A percentile compares a stretch with the other conserved stretches of the same genome.
These are phyloP conservation scores for Solanum hybrid DNA, from an alignment of 305 asterid genomes.

Conservation along the genomic window DNA sequence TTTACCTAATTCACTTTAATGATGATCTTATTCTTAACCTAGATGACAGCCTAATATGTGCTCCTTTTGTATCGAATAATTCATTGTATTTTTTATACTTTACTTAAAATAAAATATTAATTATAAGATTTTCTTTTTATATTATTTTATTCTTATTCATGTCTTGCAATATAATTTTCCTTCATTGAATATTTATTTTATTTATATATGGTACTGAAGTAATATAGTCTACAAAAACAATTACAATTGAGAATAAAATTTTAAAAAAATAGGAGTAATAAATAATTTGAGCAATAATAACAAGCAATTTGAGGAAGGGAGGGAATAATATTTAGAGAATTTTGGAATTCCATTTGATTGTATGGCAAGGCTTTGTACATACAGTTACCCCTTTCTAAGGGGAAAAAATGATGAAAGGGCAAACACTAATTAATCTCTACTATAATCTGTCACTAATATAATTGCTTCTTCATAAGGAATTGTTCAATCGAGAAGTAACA, in stretches of 20 bases:
- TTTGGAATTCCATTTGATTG: neutral
- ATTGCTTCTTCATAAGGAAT: neutral
- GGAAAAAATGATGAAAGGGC: neutral
- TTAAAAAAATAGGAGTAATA: no score
- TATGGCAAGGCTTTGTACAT: neutral
- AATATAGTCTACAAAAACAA: no score
- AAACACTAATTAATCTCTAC: neutral
- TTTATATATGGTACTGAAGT: neutral
- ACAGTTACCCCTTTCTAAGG: neutral
- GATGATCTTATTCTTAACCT: neutral
- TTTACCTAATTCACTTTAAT: neutral
- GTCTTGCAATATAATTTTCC: no score
- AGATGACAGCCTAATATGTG: neutral
- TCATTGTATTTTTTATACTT: no score
- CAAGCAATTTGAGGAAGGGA: neutral
- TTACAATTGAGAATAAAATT: no score
- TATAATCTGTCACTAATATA: neutral
- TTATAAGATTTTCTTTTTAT: no score
- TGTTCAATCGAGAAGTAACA: conserved; percentile 7
- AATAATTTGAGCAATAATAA: neutral
- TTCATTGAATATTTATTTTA: no score
- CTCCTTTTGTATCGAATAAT: neutral
- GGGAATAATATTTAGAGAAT: neutral
- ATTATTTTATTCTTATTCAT: no score
- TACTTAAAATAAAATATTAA: no score